Conservation (phyloP, 306 rosid species). For the Quercus mongolica region DNA sequence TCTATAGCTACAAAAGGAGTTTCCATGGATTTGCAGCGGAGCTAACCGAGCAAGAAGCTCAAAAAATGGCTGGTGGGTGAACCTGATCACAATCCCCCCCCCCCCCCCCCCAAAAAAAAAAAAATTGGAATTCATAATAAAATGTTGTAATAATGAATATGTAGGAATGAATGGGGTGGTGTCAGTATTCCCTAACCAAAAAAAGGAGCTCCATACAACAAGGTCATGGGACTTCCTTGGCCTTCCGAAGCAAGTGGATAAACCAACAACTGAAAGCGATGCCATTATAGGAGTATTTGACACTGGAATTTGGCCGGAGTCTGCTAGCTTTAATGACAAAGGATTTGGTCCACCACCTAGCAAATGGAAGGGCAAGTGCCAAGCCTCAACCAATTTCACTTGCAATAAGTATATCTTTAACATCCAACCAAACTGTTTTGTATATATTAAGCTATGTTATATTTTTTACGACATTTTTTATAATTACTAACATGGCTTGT, state of each 20-base stretch:
- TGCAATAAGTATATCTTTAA: conserved; percentile 41
- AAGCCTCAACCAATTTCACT: conserved; percentile 26
- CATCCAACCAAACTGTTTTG: not conserved
- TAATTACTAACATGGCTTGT: no score
- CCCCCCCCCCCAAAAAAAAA: not conserved
- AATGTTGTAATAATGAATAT: not conserved
- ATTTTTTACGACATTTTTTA: no score
- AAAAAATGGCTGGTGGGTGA: conserved; percentile 31
- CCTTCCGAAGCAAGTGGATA: conserved; percentile 14
- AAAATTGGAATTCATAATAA: not conserved
- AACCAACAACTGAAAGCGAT: conserved; percentile 28
- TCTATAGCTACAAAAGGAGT: conserved; percentile 34
- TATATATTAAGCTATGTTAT: no score
- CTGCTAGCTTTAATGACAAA: conserved; percentile 35
- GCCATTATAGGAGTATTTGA: conserved; percentile 46
- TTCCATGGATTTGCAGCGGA: conserved; percentile 42
- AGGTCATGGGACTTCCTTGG: conserved; percentile 67
- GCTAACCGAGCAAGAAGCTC: conserved; percentile 36
- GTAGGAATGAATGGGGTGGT: conserved; percentile 45
- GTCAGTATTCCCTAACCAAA: conserved; percentile 44
- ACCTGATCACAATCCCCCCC: not conserved
- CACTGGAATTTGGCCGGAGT: conserved; percentile 52
- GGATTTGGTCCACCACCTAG: conserved; percentile 46
- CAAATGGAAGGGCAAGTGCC: conserved; percentile 56
- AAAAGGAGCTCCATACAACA: conserved; percentile 42